Evolutionary conservation across 2,329 filamentous ascomycete genomes (phyloP).

Genomic region (Zymoseptoria passerinii): DNA sequence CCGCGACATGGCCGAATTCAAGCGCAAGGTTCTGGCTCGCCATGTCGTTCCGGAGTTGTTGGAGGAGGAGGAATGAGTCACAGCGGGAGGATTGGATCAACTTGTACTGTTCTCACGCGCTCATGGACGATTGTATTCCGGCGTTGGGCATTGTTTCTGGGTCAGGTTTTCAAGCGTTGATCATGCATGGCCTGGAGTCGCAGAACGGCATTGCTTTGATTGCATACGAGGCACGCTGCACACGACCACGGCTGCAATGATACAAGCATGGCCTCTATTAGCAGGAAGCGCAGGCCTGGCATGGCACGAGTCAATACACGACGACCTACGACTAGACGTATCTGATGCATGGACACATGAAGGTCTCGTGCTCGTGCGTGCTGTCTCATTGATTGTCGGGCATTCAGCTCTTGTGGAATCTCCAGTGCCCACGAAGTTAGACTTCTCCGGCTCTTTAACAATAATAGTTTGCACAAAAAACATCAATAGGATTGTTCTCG

Average conservation of each 20-base stretch:
- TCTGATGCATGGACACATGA: neutral
- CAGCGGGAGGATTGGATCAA: neutral
- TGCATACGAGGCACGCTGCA: neutral
- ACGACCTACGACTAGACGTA: neutral
- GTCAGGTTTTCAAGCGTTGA: neutral
- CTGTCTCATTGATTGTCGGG: neutral
- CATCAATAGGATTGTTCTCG: neutral
- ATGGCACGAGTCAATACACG: neutral
- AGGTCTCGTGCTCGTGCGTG: neutral
- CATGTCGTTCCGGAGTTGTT: conserved; percentile 45
- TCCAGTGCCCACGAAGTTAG: neutral
- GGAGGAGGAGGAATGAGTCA: conserved; percentile 35
- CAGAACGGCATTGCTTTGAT: conserved; percentile 2
- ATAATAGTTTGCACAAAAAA: neutral
- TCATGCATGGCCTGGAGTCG: neutral
- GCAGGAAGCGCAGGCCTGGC: neutral
- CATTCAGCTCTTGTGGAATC: neutral
- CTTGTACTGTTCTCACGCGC: too few species aligned
- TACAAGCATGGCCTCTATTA: neutral
- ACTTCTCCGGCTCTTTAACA: neutral
- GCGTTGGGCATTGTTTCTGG: neutral
- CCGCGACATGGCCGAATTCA: conserved; percentile 76
- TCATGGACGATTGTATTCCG: neutral
- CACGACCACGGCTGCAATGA: neutral
- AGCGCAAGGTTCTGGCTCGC: conserved; percentile 59